A percentile compares a stretch with the other conserved stretches of the same genome.
phyloP scores from a whole-genome alignment of 768 basidiomycete species.

The Boletus rubroflammeus region DNA sequence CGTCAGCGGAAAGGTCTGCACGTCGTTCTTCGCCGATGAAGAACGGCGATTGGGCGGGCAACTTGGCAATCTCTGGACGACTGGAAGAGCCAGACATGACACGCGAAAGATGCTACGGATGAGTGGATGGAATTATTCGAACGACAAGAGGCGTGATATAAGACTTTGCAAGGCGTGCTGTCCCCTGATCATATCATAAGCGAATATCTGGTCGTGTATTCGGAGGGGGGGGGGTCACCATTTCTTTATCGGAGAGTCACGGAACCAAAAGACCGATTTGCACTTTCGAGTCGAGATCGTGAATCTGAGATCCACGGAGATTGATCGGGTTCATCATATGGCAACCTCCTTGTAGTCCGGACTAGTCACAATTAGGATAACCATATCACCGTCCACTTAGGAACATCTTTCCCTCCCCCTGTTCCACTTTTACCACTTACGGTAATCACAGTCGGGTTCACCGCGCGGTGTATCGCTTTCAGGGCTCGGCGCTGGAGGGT shows the following conservation, averaged over 20 bases:
- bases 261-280: slow-evolving; percentile 20
- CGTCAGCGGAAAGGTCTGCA: neutral
- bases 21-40: slow-evolving; percentile 20
- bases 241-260: slow-evolving; percentile 2
- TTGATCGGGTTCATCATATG: slow-evolving; percentile 7
- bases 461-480: neutral
- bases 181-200: slow-evolving; percentile 5
- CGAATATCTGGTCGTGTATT: neutral
- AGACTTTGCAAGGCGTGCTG: neutral
- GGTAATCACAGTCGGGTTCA: neutral
- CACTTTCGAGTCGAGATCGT: slow-evolving; percentile 18
- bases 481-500: neutral
- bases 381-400: neutral
- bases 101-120: neutral
- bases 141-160: slow-evolving; percentile 2
- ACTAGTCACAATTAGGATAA: neutral
- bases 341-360: slow-evolving; percentile 15
- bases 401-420: neutral
- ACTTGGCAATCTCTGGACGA: neutral
- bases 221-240: slow-evolving; percentile 1
- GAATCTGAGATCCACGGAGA: slow-evolving; percentile 28
- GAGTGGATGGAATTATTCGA: neutral
- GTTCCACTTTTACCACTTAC: neutral
- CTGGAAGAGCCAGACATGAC: slow-evolving; percentile 19
- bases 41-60: slow-evolving; percentile 11